phyloP scores from a whole-genome alignment of 805 yeast genomes.

The Maudiozyma bulderi region DNA sequence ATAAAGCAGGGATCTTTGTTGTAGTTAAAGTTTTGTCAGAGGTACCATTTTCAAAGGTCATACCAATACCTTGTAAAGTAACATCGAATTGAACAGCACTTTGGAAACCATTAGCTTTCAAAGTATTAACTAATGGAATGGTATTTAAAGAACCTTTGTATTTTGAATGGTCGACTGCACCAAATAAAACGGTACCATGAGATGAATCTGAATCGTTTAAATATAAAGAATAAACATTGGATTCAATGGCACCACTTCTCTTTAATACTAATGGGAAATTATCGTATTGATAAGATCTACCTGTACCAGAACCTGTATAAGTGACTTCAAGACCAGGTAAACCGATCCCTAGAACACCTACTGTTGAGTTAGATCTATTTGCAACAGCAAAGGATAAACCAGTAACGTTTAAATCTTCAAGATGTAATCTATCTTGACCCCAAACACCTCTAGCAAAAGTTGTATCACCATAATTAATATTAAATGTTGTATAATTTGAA shows the following conservation, averaged over 20 bases:
- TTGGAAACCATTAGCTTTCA: constrained; percentile 9
- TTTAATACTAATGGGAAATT: constrained; percentile 60
- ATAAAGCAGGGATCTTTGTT: constrained; percentile 30
- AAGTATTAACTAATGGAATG: constrained; percentile 41
- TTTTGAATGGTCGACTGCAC: constrained; percentile 61
- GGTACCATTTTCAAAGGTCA: constrained; percentile 1
- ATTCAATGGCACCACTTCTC: constrained; percentile 44
- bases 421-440: constrained; percentile 45
- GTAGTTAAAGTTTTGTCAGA: constrained; percentile 17
- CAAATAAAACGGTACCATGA: constrained; percentile 55
- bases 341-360: constrained; percentile 71
- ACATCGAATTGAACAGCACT: constrained; percentile 18
- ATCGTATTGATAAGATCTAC: constrained; percentile 37
- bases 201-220: constrained; percentile 36
- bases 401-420: constrained; percentile 43
- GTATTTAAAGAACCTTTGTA: constrained; percentile 43
- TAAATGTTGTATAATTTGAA: constrained; percentile 30
- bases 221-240: constrained; percentile 53
- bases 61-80: constrained; percentile 26
- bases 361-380: constrained; percentile 47
- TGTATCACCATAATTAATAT: constrained; percentile 45
- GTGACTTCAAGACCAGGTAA: constrained; percentile 61
- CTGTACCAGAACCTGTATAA: constrained; percentile 25
- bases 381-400: constrained; percentile 68
- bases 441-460: constrained; percentile 35